Evolutionary conservation across 2,329 filamentous ascomycete genomes (phyloP), one percentile per base, ranked within the genome.

Genomic region (Blumeria graminis): DNA sequence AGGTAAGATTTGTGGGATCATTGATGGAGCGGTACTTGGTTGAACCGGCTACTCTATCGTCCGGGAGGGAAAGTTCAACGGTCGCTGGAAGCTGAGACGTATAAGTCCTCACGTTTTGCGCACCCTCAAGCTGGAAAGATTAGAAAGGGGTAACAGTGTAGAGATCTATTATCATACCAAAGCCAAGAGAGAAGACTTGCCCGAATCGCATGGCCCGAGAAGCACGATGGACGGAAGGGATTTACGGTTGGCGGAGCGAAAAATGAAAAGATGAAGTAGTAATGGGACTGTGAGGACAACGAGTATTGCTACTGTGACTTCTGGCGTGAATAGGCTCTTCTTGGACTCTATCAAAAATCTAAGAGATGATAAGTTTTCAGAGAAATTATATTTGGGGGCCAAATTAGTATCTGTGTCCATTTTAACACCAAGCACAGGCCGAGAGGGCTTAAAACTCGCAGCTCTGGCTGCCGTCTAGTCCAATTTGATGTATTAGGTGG

Each of bases 101-200:
- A 66, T 83, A 80, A 10, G 81, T 66, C 51, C 59, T 54, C 34
- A 64, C 60, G 28, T 61, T 61, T 60, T 68, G 65, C 63, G 76
- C 76, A 62, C 76, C 75, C 69, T 82, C 76, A 63, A 80, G 73
- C 63, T 65, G 51, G 35, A 51, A n/a, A 50, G 41, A 58, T 58
- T 57, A 61, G 55, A 38, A 28, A 28, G 22, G 22, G 22, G 22
- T 28, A 28, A 28, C 3, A 56, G 22, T 36, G 57, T 46, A 58
- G 35, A 46, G 41, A 14, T 55, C 56, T 39, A 58, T 39, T 53
- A 46, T 53, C 71, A 60, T 72, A 84, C 81, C 62, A 92, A 75
- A 22, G 86, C 88, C n/a, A 88, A 71, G 36, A 96, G 78, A 8
- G 85, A 77, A 0, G 92, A 96, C 73, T 96, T 98, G 64, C 92